phyloP scores from a whole-genome alignment of 2,329 filamentous ascomycete genomes.

The Ophiosphaerella korrae region DNA sequence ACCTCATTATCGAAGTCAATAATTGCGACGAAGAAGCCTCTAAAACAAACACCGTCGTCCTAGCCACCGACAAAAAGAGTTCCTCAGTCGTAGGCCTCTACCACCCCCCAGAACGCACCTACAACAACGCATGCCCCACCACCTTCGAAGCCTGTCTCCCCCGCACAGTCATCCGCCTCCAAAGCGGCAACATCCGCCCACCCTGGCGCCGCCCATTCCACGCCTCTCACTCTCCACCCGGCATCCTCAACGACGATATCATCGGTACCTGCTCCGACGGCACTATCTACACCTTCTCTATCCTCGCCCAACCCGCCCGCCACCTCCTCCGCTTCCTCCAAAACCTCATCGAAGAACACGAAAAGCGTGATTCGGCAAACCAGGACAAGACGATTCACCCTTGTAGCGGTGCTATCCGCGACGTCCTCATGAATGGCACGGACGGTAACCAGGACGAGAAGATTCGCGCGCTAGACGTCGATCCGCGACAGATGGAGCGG shows the following conservation, averaged over 20 bases:
- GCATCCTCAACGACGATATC: conserved; percentile 54
- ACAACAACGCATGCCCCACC: conserved; percentile 34
- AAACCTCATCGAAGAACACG: conserved; percentile 56
- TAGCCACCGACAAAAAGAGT: conserved; percentile 42
- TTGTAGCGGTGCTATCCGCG: conserved; percentile 24
- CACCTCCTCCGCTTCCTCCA: conserved; percentile 75
- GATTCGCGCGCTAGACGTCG: conserved; percentile 29
- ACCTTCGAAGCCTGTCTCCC: conserved; percentile 52
- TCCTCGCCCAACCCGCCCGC: conserved; percentile 68
- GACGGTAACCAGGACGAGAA: conserved; percentile 23
- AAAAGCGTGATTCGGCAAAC: conserved; percentile 13
- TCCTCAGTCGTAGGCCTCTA: conserved; percentile 37
- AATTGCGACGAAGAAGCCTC: background rate
- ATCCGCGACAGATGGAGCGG: conserved; percentile 28
- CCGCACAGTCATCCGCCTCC: conserved; percentile 54
- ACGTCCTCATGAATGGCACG: conserved; percentile 28
- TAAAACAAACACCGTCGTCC: conserved; percentile 24
- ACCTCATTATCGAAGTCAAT: conserved; percentile 28
- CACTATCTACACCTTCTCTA: conserved; percentile 62
- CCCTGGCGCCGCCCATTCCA: conserved; percentile 35
- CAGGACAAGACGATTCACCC: conserved; percentile 17
- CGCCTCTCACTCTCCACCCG: conserved; percentile 22
- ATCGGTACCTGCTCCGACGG: conserved; percentile 59
- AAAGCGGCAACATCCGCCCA: conserved; percentile 53
- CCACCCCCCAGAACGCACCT: conserved; percentile 21